A percentile compares a stretch with the other conserved stretches of the same genome.
Conservation (phyloP, 345 rosid genomes). For the Rhodamnia argentea region DNA sequence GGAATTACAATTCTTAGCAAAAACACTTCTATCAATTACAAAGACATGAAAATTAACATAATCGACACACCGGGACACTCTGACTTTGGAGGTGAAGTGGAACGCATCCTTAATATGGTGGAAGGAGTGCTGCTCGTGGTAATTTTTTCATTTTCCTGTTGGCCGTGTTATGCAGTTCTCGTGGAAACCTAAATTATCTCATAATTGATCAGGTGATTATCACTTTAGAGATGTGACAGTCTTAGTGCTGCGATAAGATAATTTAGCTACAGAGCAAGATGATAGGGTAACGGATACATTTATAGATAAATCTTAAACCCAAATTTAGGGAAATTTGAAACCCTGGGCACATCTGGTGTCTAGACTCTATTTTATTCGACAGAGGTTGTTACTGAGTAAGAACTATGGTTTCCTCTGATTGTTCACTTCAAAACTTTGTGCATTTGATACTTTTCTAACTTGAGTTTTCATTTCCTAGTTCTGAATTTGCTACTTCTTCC, state of each 20-base stretch:
- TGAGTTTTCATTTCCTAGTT: background rate
- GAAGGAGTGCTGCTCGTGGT: conserved; percentile 99
- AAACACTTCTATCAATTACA: conserved; percentile 86
- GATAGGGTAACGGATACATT: background rate
- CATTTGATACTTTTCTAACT: background rate
- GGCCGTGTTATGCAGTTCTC: background rate
- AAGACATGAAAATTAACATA: conserved; percentile 77
- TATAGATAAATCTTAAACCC: background rate
- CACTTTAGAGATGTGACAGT: background rate
- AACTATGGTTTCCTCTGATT: background rate
- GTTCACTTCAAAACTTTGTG: background rate
- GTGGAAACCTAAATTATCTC: background rate
- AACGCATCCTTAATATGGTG: conserved; percentile 96
- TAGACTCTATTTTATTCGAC: background rate
- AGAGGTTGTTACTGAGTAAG: background rate
- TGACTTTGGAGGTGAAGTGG: conserved; percentile 99
- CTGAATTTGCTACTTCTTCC: background rate
- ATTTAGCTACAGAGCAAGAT: background rate
- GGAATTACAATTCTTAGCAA: conserved; percentile 97
- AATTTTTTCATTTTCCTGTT: conserved; percentile 10
- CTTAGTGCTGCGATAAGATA: background rate
- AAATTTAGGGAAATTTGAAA: background rate
- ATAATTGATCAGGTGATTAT: background rate
- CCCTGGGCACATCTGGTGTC: background rate
- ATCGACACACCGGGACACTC: conserved; percentile 99